Percentiles rank a stretch among this genome's conserved stretches.
Conservation (phyloP, 345 rosid species). For the Boechera divaricarpa region DNA sequence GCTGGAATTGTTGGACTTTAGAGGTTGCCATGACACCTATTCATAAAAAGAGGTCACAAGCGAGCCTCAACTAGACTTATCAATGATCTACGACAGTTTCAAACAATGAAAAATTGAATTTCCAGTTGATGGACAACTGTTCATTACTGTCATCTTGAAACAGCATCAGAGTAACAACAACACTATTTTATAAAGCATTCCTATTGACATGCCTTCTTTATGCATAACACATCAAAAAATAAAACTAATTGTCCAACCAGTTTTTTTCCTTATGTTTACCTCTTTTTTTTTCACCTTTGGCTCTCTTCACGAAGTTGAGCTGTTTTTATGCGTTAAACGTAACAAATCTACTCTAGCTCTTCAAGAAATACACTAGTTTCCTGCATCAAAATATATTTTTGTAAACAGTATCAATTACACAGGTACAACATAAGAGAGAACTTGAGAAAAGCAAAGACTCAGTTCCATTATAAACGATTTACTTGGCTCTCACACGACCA, state of each 20-base stretch:
- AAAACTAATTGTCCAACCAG: not conserved
- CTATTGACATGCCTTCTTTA: not conserved
- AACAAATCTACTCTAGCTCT: constrained; percentile 16
- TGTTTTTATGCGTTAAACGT: constrained; percentile 6
- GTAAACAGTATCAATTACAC: constrained; percentile 1
- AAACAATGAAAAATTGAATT: constrained; percentile 1
- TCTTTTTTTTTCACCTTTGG: not conserved
- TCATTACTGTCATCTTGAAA: constrained; percentile 13
- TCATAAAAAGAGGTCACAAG: constrained; percentile 26
- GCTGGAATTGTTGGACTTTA: constrained; percentile 55
- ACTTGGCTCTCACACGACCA: constrained; percentile 25
- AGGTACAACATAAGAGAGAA: constrained; percentile 22
- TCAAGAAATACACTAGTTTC: constrained; percentile 21
- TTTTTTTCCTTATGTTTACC: constrained; percentile 2
- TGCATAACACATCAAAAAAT: constrained; percentile 9
- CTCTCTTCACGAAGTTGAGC: constrained; percentile 21
- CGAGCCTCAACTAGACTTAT: constrained; percentile 14
- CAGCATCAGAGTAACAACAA: constrained; percentile 4
- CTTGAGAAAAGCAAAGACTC: constrained; percentile 11
- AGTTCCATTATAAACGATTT: constrained; percentile 17
- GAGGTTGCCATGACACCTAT: constrained; percentile 57
- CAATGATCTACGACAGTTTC: constrained; percentile 3
- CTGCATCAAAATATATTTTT: constrained; percentile 15
- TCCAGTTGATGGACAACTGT: not conserved
- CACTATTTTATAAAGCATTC: not conserved